Evolutionary conservation across 805 yeast species (phyloP).

Genomic region (Huiozyma sinensis): DNA sequence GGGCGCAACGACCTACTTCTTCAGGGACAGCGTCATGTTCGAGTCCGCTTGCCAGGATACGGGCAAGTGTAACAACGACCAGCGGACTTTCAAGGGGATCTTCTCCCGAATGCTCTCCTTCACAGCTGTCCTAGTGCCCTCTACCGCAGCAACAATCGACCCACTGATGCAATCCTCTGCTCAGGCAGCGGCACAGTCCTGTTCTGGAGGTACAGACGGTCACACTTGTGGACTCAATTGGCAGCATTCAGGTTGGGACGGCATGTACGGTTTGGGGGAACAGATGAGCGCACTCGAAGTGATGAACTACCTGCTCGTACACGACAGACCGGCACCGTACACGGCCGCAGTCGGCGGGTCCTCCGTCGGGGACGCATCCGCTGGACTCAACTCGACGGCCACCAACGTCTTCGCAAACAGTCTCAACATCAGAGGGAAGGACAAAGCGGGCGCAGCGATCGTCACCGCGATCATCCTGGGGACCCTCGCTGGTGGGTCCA

Average conservation of each 20-base stretch:
- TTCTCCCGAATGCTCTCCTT: conserved; percentile 53
- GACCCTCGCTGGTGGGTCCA: conserved; percentile 49
- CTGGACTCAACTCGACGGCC: conserved; percentile 36
- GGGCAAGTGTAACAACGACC: conserved; percentile 56
- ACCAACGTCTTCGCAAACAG: conserved; percentile 27
- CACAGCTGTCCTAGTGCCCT: conserved; percentile 46
- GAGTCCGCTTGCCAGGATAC: conserved; percentile 50
- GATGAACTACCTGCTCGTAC: conserved; percentile 39
- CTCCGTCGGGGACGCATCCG: conserved; percentile 44
- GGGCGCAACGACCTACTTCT: conserved; percentile 41
- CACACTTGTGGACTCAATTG: conserved; percentile 70
- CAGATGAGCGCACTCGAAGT: conserved; percentile 66
- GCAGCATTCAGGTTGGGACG: conserved; percentile 51
- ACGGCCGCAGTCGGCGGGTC: conserved; percentile 44
- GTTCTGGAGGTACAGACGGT: conserved; percentile 65
- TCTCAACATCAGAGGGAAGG: conserved; percentile 46
- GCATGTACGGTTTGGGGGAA: conserved; percentile 63
- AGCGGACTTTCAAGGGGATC: conserved; percentile 63
- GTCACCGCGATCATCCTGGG: conserved; percentile 67
- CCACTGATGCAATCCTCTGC: conserved; percentile 42
- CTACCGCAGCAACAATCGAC: conserved; percentile 33
- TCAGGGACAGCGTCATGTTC: conserved; percentile 40
- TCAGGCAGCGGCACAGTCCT: conserved; percentile 55
- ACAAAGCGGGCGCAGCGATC: conserved; percentile 84
- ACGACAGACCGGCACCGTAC: conserved; percentile 40